Evolutionary conservation across 1,284 basidiomycete genomes (phyloP).

Genomic region (Ceratobasidium sp.): DNA sequence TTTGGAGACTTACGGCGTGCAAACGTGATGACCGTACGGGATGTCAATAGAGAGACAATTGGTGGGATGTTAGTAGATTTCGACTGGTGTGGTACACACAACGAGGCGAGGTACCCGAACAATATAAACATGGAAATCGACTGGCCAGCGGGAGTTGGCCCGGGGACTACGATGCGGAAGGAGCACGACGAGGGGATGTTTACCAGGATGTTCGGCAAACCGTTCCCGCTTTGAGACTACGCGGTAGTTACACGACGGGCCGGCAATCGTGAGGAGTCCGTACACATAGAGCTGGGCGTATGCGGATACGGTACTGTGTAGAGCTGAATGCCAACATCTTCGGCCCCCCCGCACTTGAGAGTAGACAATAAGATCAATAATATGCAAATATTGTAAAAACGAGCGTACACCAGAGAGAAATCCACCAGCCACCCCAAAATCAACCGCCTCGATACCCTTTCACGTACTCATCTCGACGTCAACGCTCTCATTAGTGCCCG

Average conservation of each 20-base stretch:
- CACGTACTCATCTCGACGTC: slow-evolving; percentile 36
- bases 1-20: slow-evolving; percentile 43
- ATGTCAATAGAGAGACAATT: neutral
- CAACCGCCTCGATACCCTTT: too few species aligned
- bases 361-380: too few species aligned
- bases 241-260: too few species aligned
- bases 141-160: slow-evolving; percentile 16
- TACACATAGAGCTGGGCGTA: too few species aligned
- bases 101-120: slow-evolving; percentile 16
- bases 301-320: too few species aligned
- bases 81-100: slow-evolving; percentile 38
- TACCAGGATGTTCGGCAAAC: too few species aligned
- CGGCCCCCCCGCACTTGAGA: too few species aligned
- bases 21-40: slow-evolving; percentile 29
- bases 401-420: neutral
- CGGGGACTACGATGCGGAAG: slow-evolving; percentile 25
- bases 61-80: slow-evolving; percentile 37
- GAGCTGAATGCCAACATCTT: too few species aligned
- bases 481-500: neutral
- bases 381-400: neutral
- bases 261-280: too few species aligned
- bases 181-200: slow-evolving; percentile 29
- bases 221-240: too few species aligned
- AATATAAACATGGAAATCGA: slow-evolving; percentile 12
- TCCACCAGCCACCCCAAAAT: neutral